Evolutionary conservation across 148 eudicot genomes (phyloP).

Genomic region (Camellia sinensis): DNA sequence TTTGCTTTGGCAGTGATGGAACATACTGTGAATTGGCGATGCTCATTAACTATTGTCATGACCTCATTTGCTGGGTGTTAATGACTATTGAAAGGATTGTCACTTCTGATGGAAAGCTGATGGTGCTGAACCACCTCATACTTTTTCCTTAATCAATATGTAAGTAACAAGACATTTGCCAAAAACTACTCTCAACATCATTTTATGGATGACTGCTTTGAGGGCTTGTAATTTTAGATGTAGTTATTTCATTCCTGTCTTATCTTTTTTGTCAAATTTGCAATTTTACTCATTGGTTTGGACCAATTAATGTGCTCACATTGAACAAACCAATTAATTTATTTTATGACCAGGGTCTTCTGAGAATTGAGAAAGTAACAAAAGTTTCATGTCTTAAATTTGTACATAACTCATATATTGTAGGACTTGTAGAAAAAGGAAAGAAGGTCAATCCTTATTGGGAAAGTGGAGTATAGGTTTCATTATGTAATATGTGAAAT

Average conservation of each 20-base stretch:
- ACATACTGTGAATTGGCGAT: background rate
- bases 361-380: background rate
- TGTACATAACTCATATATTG: no score
- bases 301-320: background rate
- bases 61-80: background rate
- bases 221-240: background rate
- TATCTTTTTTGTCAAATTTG: background rate
- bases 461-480: background rate
- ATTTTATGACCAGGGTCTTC: background rate
- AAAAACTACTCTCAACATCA: background rate
- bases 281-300: background rate
- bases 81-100: conserved; percentile 7
- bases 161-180: background rate
- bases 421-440: background rate
- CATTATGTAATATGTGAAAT: background rate
- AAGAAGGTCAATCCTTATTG: background rate
- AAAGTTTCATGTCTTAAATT: background rate
- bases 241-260: background rate
- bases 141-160: background rate
- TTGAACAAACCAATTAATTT: background rate
- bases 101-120: no score
- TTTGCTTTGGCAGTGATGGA: background rate
- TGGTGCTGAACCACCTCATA: no score
- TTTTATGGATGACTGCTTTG: background rate
- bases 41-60: no score